Evolutionary conservation across 78 protist species (phyloP), one percentile per base, ranked within the genome.

Genomic region (Guillardia theta): DNA sequence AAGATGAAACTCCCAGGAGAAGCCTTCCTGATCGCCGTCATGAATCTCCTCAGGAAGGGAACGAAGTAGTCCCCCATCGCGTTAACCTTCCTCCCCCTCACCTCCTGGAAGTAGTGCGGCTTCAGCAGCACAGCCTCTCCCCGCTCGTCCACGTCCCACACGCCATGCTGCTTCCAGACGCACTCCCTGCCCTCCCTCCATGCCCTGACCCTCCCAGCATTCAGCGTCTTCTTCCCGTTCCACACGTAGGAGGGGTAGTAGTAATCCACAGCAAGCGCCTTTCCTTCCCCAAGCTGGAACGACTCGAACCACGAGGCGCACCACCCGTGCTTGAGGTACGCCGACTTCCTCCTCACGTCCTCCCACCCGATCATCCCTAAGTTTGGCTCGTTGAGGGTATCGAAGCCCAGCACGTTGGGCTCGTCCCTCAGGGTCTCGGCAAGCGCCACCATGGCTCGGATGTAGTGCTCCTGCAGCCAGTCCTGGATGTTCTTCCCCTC

Each of bases 401-500:
- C 93, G 64, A 43, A 88, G 44, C 93, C 93, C 2, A 88, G 54
- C 70, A 88, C 93, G 45, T 88, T 48, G 4, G 33, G 37, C 45
- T 88, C 46, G n/a, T 6, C 37, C 64, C 6, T 4, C 64, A 88
- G 64, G 33, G 19, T 27, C 30, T 8, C n/a, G 1, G 93, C 93
- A 2, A 88, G 64, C 46, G 15, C 46, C 30, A 45, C 76, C 30
- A 88, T 27, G 3, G 93, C 93, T 1, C 64, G 47, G 93, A 41
- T 9, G 62, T 30, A 88, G 36, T 48, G 93, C 30, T 45, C 54
- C 41, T 88, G 92, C 92, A 87, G 54, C 27, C 4, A 5, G 4
- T 87, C 92, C 54, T 45, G 54, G 27, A 80, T 22, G 45, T 70
- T 24, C 62, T 53, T 18, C 33, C 62, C 62, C 33, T 18, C 33